phyloP scores from a whole-genome alignment of 345 rosid genomes.

The Xanthoceras sorbifolium region DNA sequence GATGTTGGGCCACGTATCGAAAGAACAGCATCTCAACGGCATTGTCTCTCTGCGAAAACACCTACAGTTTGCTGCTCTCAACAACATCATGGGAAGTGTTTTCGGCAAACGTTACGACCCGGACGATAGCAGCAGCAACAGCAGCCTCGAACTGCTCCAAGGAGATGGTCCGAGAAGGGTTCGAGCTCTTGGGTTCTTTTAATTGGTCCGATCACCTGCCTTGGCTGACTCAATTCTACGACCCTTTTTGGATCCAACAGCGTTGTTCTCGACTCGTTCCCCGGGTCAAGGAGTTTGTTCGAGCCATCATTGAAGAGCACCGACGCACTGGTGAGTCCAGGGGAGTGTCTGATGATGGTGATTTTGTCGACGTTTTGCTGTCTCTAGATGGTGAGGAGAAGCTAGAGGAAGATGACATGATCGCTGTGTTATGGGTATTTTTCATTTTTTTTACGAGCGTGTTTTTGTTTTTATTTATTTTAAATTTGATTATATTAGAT shows the following conservation, averaged over 20 bases:
- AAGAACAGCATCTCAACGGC: slow-evolving; percentile 45
- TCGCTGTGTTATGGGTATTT: slow-evolving; percentile 87
- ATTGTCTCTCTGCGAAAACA: slow-evolving; percentile 56
- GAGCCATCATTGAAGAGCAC: slow-evolving; percentile 61
- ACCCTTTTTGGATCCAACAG: slow-evolving; percentile 50
- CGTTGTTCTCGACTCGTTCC: slow-evolving; percentile 83
- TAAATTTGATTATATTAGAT: background rate
- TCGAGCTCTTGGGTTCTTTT: slow-evolving; percentile 79
- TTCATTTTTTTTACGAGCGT: no score
- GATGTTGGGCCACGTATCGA: slow-evolving; percentile 45
- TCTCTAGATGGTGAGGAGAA: slow-evolving; percentile 74
- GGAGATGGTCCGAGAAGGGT: slow-evolving; percentile 80
- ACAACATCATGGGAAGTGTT: slow-evolving; percentile 86
- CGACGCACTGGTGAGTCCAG: slow-evolving; percentile 21
- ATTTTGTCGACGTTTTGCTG: slow-evolving; percentile 81
- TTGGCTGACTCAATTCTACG: slow-evolving; percentile 60
- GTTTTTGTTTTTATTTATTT: no score
- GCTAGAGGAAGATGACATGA: slow-evolving; percentile 78
- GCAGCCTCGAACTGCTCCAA: slow-evolving; percentile 48
- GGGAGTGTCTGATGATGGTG: slow-evolving; percentile 37
- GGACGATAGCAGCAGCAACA: slow-evolving; percentile 30
- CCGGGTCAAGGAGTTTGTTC: slow-evolving; percentile 56
- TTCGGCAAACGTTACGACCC: slow-evolving; percentile 68
- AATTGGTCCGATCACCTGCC: slow-evolving; percentile 81
- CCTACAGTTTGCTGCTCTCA: slow-evolving; percentile 75